Evolutionary conservation across 179 eudicot genomes (phyloP).

Genomic region (Sideroxylon spinosum): DNA sequence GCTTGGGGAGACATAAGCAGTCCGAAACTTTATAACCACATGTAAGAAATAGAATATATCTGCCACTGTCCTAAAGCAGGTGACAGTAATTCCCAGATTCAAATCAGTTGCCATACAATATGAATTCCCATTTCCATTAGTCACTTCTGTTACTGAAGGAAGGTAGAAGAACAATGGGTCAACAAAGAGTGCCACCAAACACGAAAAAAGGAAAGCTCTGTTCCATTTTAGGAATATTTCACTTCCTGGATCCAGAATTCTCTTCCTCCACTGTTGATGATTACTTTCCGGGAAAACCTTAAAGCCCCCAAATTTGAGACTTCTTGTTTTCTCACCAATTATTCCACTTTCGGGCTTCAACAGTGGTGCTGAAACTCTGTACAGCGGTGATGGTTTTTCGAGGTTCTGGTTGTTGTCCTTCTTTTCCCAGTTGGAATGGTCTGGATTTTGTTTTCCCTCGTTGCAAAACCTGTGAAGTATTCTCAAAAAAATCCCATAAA

Average conservation of each 20-base stretch:
- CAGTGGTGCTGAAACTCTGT: slow-evolving; percentile 28
- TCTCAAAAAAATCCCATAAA: neutral
- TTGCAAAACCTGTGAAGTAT: slow-evolving; percentile 37
- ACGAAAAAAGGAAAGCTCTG: slow-evolving; percentile 49
- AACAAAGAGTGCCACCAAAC: slow-evolving; percentile 60
- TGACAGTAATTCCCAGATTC: slow-evolving; percentile 55
- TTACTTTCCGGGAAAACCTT: slow-evolving; percentile 28
- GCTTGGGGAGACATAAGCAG: slow-evolving; percentile 86
- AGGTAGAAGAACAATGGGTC: slow-evolving; percentile 78
- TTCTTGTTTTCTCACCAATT: slow-evolving; percentile 3
- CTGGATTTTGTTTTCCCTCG: slow-evolving; percentile 33
- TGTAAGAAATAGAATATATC: slow-evolving; percentile 60
- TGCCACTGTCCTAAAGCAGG: slow-evolving; percentile 57
- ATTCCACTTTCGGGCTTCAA: slow-evolving; percentile 17
- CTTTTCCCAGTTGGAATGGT: slow-evolving; percentile 31
- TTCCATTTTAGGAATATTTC: slow-evolving; percentile 57
- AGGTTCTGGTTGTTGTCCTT: slow-evolving; percentile 25
- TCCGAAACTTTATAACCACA: slow-evolving; percentile 68
- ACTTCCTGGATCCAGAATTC: slow-evolving; percentile 64
- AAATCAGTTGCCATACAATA: slow-evolving; percentile 53
- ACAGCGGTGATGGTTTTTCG: slow-evolving; percentile 26
- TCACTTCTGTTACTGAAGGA: slow-evolving; percentile 37
- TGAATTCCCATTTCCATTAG: slow-evolving; percentile 6
- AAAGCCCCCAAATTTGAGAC: slow-evolving; percentile 25
- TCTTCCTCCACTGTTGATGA: slow-evolving; percentile 37